These are phyloP conservation scores for Magnolia changhungtana DNA, from an alignment of 164 flowering plant species.

Conservation along the genomic window DNA sequence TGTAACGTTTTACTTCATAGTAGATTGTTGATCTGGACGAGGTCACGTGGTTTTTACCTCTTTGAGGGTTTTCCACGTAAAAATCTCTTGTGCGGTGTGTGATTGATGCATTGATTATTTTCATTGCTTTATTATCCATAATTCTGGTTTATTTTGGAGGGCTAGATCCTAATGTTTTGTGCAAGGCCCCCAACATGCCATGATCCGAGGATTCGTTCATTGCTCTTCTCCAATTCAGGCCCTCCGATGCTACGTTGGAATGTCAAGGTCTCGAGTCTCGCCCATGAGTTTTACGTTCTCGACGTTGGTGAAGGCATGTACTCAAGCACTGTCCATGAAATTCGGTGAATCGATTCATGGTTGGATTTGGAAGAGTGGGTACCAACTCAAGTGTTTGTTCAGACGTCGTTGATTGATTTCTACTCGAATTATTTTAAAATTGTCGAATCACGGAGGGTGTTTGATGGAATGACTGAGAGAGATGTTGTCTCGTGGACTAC, in stretches of 20 bases:
- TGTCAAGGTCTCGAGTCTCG: too few species aligned
- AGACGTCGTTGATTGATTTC: conserved; percentile 60
- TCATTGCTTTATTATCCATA: too few species aligned
- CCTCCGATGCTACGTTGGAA: conserved; percentile 31
- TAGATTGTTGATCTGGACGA: too few species aligned
- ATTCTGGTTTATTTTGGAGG: too few species aligned
- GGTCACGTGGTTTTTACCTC: too few species aligned
- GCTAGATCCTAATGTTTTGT: too few species aligned
- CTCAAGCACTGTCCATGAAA: conserved; percentile 11
- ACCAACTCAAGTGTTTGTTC: conserved; percentile 51
- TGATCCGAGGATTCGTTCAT: conserved; percentile 47
- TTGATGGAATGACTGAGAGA: conserved; percentile 78
- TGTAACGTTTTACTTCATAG: too few species aligned
- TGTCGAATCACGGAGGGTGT: conserved; percentile 45
- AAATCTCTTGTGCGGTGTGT: too few species aligned
- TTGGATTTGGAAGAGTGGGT: conserved; percentile 64
- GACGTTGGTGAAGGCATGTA: conserved; percentile 62
- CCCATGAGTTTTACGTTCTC: conserved; percentile 55
- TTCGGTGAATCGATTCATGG: conserved; percentile 58
- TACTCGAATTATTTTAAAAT: conserved; percentile 37
- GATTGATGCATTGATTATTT: too few species aligned
- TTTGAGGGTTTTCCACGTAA: too few species aligned
- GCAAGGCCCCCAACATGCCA: too few species aligned
- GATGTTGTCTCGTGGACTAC: conserved; percentile 69
- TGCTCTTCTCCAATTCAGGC: conserved; percentile 39